phyloP scores from a whole-genome alignment of 768 basidiomycete species.

The Russula lepida region DNA sequence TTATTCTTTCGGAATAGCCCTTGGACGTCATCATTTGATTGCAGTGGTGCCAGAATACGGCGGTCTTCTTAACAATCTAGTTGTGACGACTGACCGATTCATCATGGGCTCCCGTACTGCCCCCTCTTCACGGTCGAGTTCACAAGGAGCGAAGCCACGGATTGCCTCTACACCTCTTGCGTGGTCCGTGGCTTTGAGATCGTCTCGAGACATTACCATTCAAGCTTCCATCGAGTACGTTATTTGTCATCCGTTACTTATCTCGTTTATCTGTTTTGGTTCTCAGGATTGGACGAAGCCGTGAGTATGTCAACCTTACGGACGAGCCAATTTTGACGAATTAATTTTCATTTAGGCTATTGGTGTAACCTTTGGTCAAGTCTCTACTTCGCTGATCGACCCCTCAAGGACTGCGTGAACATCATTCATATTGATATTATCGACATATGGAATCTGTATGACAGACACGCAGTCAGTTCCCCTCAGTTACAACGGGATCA shows the following conservation, averaged over 20 bases:
- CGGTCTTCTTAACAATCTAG: background rate
- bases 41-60: background rate
- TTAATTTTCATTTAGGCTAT: background rate
- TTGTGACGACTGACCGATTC: background rate
- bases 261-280: background rate
- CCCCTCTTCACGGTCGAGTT: background rate
- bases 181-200: background rate
- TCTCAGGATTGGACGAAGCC: background rate
- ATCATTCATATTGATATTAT: background rate
- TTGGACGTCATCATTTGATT: background rate
- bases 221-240: constrained; percentile 7
- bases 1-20: background rate
- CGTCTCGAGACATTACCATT: background rate
- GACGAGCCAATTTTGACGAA: background rate
- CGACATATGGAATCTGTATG: constrained; percentile 6
- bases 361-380: constrained; percentile 2
- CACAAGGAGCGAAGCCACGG: background rate
- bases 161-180: background rate
- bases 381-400: background rate
- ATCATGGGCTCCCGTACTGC: background rate
- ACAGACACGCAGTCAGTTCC: background rate
- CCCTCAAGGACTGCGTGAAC: background rate
- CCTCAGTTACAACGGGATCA: background rate
- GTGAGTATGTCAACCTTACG: background rate
- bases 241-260: background rate